Base-by-base conservation (phyloP, 1,284 basidiomycete species). In the Fomes fomentarius region DNA sequence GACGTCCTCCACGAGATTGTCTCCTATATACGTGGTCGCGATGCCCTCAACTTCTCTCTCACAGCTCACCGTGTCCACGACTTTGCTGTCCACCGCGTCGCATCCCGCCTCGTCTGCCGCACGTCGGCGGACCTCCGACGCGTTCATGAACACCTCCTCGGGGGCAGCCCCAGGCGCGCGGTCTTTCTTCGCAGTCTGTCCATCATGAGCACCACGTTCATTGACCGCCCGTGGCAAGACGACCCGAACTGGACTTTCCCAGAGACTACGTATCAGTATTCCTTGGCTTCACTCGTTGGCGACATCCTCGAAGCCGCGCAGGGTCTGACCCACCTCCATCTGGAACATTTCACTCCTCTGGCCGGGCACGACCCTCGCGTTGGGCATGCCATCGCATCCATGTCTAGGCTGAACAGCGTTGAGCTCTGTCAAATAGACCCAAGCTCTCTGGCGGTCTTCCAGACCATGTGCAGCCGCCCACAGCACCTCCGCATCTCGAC, bases 21-120 rank as follows among this genome's bases (percentile, higher is more conserved):
- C 11, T 60, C 51, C 17, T 50, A 56, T 24, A 12, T 60, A 11
- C 26, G 42, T 31, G 54, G 58, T 10, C 49, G 47, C n/a, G 58
- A 60, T 46, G 58, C 58, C 25, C 52, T 60, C 45, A 56, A 48
- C 47, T 46, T 60, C 34, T 56, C 58, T 17, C 54, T 56, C 37
- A 56, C 54, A 19, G 30, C 58, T 17, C 51, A 47, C 5, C 52
- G 49, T 34, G 19, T 57, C 21, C 46, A 54, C 31, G 46, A 54
- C 54, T 54, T 60, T 22, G 46, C 58, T 6, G 37, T 53, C 24
- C 51, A 57, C 35, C 30, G 56, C 1, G 51, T 53, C 34, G 47
- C 43, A n/a, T 48, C 43, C n/a, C 21, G 22, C n/a, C 40, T 57
- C 33, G 44, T 50, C 34, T 57, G 51, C 24, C 56, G 56, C 21